Percentiles rank a stretch among this genome's conserved stretches.
These are phyloP conservation scores for Blastocystis sp. DNA, from an alignment of 352 stramenopile species.

Conservation along the genomic window DNA sequence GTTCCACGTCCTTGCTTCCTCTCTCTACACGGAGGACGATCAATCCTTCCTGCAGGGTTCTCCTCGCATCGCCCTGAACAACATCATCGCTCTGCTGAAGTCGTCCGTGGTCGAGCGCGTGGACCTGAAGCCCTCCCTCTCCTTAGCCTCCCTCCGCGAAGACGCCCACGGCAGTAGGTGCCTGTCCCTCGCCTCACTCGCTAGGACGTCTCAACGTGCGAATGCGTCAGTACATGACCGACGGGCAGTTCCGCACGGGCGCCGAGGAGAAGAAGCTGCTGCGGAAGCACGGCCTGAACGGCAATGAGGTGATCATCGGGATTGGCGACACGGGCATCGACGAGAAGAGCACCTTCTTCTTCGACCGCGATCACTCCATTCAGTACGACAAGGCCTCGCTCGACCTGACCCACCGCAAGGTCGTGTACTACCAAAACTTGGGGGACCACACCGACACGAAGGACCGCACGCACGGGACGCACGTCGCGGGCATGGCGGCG, in stretches of 20 bases:
- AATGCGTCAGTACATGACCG: slow-evolving; percentile 15
- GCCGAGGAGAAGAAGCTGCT: neutral
- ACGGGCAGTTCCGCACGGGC: neutral
- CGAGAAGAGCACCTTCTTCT: slow-evolving; percentile 49
- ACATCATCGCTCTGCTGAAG: neutral
- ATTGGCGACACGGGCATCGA: slow-evolving; percentile 47
- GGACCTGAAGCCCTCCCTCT: neutral
- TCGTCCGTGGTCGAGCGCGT: neutral
- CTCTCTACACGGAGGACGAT: neutral
- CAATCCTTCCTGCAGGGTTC: neutral
- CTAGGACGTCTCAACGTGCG: slow-evolving; percentile 40
- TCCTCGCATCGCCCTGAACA: neutral
- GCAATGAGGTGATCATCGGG: slow-evolving; percentile 8
- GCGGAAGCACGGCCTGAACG: slow-evolving; percentile 12
- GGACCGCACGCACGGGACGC: slow-evolving; percentile 8
- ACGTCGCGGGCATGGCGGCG: slow-evolving; percentile 14
- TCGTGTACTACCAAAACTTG: slow-evolving; percentile 4
- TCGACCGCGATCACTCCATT: neutral
- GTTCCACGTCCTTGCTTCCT: neutral
- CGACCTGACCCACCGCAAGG: slow-evolving; percentile 12
- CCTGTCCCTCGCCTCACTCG: neutral
- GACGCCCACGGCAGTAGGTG: neutral
- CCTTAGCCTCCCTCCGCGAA: neutral
- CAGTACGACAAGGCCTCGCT: neutral
- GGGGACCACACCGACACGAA: neutral